A percentile compares a stretch with the other conserved stretches of the same genome.
These are phyloP conservation scores for Boletellus sp. DNA, from an alignment of 1,284 basidiomycete species.

Conservation along the genomic window DNA sequence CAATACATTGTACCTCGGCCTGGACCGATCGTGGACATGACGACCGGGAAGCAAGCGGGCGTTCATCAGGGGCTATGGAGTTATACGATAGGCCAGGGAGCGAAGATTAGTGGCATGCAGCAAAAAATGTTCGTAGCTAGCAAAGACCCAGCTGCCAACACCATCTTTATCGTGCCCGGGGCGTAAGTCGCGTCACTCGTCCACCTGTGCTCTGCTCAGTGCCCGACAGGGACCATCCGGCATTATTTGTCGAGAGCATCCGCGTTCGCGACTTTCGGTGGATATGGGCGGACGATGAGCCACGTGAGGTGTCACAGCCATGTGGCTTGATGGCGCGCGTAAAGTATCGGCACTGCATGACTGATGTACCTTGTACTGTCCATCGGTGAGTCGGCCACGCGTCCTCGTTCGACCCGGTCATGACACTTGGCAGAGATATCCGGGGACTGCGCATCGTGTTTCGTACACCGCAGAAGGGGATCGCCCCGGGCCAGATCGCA, in stretches of 20 bases:
- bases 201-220: background rate
- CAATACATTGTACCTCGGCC: constrained; percentile 72
- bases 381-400: constrained; percentile 12
- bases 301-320: constrained; percentile 39
- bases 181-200: constrained; percentile 44
- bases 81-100: constrained; percentile 85
- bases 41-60: constrained; percentile 53
- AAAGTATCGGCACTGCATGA: constrained; percentile 75
- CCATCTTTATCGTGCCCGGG: constrained; percentile 74
- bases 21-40: constrained; percentile 63
- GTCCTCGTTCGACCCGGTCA: background rate
- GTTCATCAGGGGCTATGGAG: constrained; percentile 79
- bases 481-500: constrained; percentile 80
- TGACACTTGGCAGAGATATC: constrained; percentile 18
- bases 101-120: constrained; percentile 61
- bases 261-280: constrained; percentile 58
- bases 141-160: constrained; percentile 64
- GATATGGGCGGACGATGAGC: constrained; percentile 69
- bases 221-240: constrained; percentile 54
- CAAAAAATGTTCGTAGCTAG: constrained; percentile 71
- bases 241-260: constrained; percentile 53
- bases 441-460: constrained; percentile 46
- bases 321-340: constrained; percentile 50
- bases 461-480: constrained; percentile 58
- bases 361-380: constrained; percentile 48